A percentile compares a stretch with the other conserved stretches of the same genome.
These are phyloP conservation scores for Neobulgaria alba DNA, from an alignment of 2,329 filamentous ascomycete genomes.

Conservation along the genomic window DNA sequence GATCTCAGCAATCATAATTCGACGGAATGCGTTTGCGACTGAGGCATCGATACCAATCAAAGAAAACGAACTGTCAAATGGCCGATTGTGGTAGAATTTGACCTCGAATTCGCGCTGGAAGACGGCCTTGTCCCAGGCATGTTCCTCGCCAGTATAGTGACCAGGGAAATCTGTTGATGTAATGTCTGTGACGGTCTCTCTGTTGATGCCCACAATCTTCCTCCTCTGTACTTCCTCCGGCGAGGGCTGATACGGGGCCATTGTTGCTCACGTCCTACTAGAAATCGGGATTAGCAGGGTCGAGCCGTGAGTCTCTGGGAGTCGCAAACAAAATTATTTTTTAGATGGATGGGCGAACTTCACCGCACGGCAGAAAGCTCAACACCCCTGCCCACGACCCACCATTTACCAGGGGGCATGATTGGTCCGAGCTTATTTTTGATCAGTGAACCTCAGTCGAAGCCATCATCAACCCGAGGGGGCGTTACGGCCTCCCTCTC, in stretches of 20 bases:
- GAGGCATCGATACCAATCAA: conserved; percentile 86
- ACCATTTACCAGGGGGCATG: no score
- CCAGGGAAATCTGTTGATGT: conserved; percentile 84
- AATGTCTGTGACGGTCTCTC: conserved; percentile 84
- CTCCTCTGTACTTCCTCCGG: conserved; percentile 52
- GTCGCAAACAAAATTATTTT: no score
- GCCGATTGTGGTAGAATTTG: conserved; percentile 73
- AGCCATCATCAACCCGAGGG: no score
- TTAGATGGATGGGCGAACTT: no score
- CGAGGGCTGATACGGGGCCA: conserved; percentile 39
- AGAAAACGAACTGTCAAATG: conserved; percentile 75
- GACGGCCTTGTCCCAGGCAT: conserved; percentile 65
- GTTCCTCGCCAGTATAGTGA: conserved; percentile 64
- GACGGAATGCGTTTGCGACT: conserved; percentile 93
- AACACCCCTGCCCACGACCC: no score
- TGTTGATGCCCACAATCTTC: conserved; percentile 80
- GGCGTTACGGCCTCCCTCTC: no score
- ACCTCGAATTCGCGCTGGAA: conserved; percentile 58
- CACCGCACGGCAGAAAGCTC: no score
- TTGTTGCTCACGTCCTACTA: conserved; percentile 23
- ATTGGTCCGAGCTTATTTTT: no score
- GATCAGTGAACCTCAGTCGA: no score
- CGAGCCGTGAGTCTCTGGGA: conserved; percentile 17
- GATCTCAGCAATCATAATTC: conserved; percentile 90
- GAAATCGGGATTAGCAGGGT: neutral